Conservation (phyloP, 2,329 filamentous ascomycete species). For the Penicillium thymicola region DNA sequence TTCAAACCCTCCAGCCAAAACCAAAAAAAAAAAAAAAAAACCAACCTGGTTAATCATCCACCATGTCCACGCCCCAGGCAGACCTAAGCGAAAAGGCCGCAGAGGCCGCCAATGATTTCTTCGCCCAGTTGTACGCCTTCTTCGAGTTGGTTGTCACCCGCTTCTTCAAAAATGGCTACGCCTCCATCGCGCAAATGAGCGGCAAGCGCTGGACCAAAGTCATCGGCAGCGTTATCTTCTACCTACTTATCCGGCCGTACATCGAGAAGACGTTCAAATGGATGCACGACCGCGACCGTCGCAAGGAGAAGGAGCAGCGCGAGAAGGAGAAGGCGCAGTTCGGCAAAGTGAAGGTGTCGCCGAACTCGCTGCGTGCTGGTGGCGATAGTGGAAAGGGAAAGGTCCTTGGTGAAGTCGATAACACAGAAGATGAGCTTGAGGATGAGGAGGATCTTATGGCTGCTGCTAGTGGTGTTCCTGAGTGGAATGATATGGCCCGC, state of each 20-base stretch:
- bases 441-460: slow-evolving; percentile 41
- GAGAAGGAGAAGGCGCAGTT: slow-evolving; percentile 52
- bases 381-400: slow-evolving; percentile 48
- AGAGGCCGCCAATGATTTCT: slow-evolving; percentile 32
- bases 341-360: slow-evolving; percentile 55
- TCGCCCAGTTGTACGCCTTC: slow-evolving; percentile 27
- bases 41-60: slow-evolving; percentile 1
- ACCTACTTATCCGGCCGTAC: slow-evolving; percentile 71
- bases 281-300: slow-evolving; percentile 42
- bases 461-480: slow-evolving; percentile 47
- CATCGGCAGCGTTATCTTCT: slow-evolving; percentile 67
- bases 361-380: slow-evolving; percentile 63
- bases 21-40: neutral
- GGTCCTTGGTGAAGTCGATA: slow-evolving; percentile 38
- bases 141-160: slow-evolving; percentile 27
- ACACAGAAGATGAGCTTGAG: slow-evolving; percentile 44
- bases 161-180: slow-evolving; percentile 41
- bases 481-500: slow-evolving; percentile 69
- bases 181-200: slow-evolving; percentile 44
- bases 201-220: slow-evolving; percentile 60
- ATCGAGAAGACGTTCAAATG: slow-evolving; percentile 65
- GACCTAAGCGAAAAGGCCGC: slow-evolving; percentile 24
- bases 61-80: slow-evolving; percentile 20
- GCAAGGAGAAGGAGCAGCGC: slow-evolving; percentile 54
- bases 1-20: neutral